Base-by-base conservation (phyloP, 805 yeast genomes). In the Hanseniaspora hatyaiensis region DNA sequence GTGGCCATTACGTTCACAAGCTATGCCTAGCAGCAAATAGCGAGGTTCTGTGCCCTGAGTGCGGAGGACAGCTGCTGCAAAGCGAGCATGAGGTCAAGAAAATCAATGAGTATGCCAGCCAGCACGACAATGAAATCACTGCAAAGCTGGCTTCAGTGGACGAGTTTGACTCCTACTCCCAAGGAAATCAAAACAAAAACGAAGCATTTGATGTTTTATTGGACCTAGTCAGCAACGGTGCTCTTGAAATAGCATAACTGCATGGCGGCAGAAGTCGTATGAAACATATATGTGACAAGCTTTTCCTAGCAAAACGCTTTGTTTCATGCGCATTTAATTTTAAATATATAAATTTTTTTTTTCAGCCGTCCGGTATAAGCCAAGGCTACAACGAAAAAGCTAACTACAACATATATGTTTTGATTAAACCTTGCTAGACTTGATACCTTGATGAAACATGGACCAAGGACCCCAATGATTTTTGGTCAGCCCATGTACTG, bases 161-260 rank as follows among this genome's bases (percentile, higher is more conserved):
- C 29, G 29, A 26, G 11, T 26, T 26, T 26, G 29, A 26, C n/a
- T n/a, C n/a, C n/a, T n/a, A 65, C 20, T 76, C 70, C 34, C 56
- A 66, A n/a, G 64, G 60, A 2, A 65, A 65, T 2, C 63, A 11
- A 5, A 23, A 13, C 3, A 19, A 6, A 13, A n/a, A 31, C 2
- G 13, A 34, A 3, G 39, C 16, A 6, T 19, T 20, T 26, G 73
- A 77, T 57, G 79, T 80, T 3, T 73, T 89, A 45, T 73, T 81
- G 50, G 94, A 85, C 48, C 88, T 80, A 60, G 73, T 88, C 38
- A 95, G 96, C 1, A 74, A 87, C 50, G 98, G 98, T 1, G 89
- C 82, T 0, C 73, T 88, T 76, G 85, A 80, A 41, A 62, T 62
- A 51, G 15, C 33, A 34, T 43, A 29, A 30, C 32, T 54, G 6